Base-by-base conservation (phyloP, 441 rosid species). In the Flueggea neowawraea region DNA sequence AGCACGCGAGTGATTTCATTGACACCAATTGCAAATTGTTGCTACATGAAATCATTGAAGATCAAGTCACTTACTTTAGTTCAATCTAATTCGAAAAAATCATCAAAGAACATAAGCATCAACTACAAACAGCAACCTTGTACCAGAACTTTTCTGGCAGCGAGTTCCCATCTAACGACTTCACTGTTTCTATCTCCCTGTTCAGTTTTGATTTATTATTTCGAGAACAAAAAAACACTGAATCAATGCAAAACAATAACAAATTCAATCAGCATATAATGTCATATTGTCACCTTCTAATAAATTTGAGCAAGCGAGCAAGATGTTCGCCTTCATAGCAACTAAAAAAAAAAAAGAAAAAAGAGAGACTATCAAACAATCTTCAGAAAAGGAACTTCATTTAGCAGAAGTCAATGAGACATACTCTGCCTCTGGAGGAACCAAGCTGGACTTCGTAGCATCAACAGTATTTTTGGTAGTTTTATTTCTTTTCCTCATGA, bases 1-100 rank as follows among this genome's bases (percentile, higher is more conserved):
- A 91, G 91, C 67, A 69, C 75, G 45, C 97, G 96, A 2, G 97
- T 89, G 16, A 91, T 97, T 52, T 95, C 99, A 64, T 95, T 95
- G 61, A 91, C 87, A 64, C 98, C 97, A 68, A 95, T 75, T 6
- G 98, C 85, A 58, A 95, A 81, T 84, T 86, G 93, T 86, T 84
- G 93, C 99, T 91, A 57, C 17, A 33, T 43, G 12, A 39, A 50
- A 58, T 22, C 12, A 45, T 9, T 31, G 31, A 12, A 47, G 0
- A 57, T 15, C 28, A 22, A 22, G 39, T 16, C 50, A 54, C 47
- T 11, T 11, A 6, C 2, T 14, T 31, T 22, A 43, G 0, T 43
- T 11, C 33, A 54, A 54, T 6, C 13, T 2, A 54, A 54, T 22
- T 9, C 17, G 16, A 16, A 22, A 54, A n/a, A 43, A 16, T 28